Base-by-base conservation (phyloP, 257 asterid species). In the Solanum clarkiae region DNA sequence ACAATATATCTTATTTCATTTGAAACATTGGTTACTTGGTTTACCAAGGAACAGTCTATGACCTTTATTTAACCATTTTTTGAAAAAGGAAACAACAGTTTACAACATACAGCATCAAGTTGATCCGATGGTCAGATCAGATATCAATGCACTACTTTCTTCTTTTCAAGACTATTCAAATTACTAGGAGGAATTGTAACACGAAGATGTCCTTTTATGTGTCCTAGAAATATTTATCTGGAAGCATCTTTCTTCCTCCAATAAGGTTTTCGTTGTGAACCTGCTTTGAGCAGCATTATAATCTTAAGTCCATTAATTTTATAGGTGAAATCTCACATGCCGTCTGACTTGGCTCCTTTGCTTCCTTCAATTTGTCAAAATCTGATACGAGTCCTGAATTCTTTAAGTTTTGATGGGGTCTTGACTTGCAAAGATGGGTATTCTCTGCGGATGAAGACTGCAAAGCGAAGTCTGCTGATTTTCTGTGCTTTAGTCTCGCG, bases 271-370 rank as follows among this genome's bases (percentile, higher is more conserved):
- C 26, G 22, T 77, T 51, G 45, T 77, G 82, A 26, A 77, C 22
- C 60, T 77, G n/a, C 63, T 77, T 74, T 51, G 26, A 51, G 47
- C 63, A 72, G 49, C 49, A 57, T 6, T 53, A 54, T 49, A 26
- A 29, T 42, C 79, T 53, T 63, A 79, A 22, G 59, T 56, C 74
- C 55, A 32, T 51, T 45, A 11, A 79, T 84, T 84, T 85, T 71
- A 81, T 57, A 90, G 92, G 91, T 90, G 87, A 84, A 90, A 65
- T 90, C 92, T 71, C 92, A 90, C 83, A 85, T 90, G 92, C 91
- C 92, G 10, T 85, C 88, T 80, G 88, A 91, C 86, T 85, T 90
- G 88, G 88, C 87, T 85, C 89, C 91, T 72, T 42, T 79, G 44
- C 88, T 90, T 83, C 89, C 89, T 70, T 85, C 91, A 68, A 81